Evolutionary conservation across 176 grass and related monocot species (phyloP), one percentile per base, ranked within the genome.

Genomic region (Pontederia paniculata): DNA sequence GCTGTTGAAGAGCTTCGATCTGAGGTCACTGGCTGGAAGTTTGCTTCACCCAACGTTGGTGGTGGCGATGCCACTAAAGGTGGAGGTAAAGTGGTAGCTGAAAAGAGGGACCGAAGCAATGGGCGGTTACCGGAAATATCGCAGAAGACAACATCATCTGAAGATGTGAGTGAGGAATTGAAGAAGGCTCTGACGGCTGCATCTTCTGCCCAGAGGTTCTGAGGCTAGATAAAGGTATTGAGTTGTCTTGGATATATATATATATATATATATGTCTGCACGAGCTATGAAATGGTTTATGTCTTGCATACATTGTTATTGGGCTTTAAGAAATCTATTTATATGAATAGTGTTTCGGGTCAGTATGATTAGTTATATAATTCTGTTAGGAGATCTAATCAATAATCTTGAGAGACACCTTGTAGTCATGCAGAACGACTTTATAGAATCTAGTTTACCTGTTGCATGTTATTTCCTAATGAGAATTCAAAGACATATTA

Each of bases 1-100:
- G 48, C 77, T 1, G 65, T 97, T 44, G 83, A 97, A 58, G 86
- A 97, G 21, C 80, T 97, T 11, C 83, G 72, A 28, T 56, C 71
- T 17, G 79, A 90, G 47, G 19, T 90, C 31, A 23, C 47, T 0
- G 12, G 41, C 17, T 58, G 52, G 52, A 74, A 73, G 65, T 44
- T 9, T 14, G 41, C 28, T 17, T 14, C 73, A 11, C 9, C 62
- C 14, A 44, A 73, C 2, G 59, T n/a, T 23, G 21, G 22, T 16
- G 44, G 20, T 1, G 51, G 42, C 25, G 58, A 20, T 10, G 48
- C 15, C 11, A 67, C 57, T 14, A 67, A 50, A 28, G n/a, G 55
- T 2, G 44, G 28, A 52, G 8, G 42, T 1, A 18, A 58, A 8
- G 45, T 17, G 0, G 22, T 12, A 4, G 52, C 8, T 16, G 16